These are phyloP conservation scores for Bremia lactucae DNA, from an alignment of 352 stramenopile genomes.

Conservation along the genomic window DNA sequence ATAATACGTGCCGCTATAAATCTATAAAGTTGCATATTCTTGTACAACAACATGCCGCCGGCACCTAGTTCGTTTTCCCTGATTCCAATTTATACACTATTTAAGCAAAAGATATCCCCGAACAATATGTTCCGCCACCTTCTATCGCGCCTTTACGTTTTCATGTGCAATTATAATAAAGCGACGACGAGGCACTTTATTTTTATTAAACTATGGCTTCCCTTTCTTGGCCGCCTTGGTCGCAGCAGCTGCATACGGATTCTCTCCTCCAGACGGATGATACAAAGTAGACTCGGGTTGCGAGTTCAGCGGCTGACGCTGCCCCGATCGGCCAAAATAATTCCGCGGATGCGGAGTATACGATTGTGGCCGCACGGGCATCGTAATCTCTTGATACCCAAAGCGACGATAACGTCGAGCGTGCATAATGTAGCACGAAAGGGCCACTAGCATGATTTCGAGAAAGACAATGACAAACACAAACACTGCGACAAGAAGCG, in stretches of 20 bases:
- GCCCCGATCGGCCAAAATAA: conserved; percentile 37
- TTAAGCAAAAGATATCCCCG: no score
- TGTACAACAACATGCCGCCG: no score
- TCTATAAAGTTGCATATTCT: no score
- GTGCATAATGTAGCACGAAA: conserved; percentile 81
- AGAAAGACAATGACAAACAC: conserved; percentile 72
- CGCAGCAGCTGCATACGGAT: conserved; percentile 21
- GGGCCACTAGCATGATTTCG: conserved; percentile 63
- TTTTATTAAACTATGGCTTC: no score
- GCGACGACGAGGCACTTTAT: no score
- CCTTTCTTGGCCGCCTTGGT: conserved; percentile 12
- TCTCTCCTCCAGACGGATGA: conserved; percentile 17
- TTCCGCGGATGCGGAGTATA: conserved; percentile 78
- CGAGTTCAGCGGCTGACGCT: conserved; percentile 32
- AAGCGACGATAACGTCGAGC: conserved; percentile 48
- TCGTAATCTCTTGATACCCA: conserved; percentile 80
- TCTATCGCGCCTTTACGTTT: no score
- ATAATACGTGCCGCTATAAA: no score
- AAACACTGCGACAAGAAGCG: conserved; percentile 60
- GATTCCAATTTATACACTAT: no score
- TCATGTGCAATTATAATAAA: no score
- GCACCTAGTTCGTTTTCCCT: no score
- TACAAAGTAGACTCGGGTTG: conserved; percentile 27
- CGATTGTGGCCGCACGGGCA: conserved; percentile 65
- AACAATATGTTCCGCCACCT: no score